A percentile compares a stretch with the other conserved stretches of the same genome.
phyloP scores from a whole-genome alignment of 2,329 filamentous ascomycete species.

The Microcera coccophila region DNA sequence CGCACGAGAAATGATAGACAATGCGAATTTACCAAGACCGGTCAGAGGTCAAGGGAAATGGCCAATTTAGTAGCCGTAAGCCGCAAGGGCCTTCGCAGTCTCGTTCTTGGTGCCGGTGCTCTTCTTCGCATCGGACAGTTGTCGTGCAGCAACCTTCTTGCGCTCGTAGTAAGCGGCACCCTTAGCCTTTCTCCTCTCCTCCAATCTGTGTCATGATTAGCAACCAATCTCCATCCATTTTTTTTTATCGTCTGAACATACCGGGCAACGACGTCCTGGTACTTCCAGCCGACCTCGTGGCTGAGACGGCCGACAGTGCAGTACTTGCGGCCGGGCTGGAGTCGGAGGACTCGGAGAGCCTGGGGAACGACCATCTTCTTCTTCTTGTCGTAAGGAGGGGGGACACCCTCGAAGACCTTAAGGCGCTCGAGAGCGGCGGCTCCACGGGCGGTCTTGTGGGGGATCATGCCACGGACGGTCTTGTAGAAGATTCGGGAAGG shows the following conservation, averaged over 20 bases:
- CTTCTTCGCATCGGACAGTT: constrained; percentile 91
- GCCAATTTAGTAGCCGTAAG: constrained; percentile 77
- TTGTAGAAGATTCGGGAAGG: constrained; percentile 99
- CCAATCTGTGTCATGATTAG: constrained; percentile 61
- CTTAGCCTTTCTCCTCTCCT: constrained; percentile 99
- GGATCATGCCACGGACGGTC: constrained; percentile 99
- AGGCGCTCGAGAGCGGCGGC: constrained; percentile 95
- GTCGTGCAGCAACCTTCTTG: constrained; percentile 94
- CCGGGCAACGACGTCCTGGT: constrained; percentile 98
- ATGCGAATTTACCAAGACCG: constrained; percentile 35
- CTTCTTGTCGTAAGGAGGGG: constrained; percentile 98
- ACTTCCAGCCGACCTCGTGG: constrained; percentile 99
- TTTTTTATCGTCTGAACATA: constrained; percentile 51
- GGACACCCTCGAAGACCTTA: constrained; percentile 99
- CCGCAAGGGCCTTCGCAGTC: constrained; percentile 82
- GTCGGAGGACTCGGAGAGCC: constrained; percentile 89
- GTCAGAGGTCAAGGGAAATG: constrained; percentile 27
- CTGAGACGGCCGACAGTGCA: constrained; percentile 97
- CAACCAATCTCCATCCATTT: neutral
- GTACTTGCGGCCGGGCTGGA: constrained; percentile 99
- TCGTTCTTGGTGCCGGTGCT: constrained; percentile 80
- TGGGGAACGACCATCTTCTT: constrained; percentile 99
- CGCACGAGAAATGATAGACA: constrained; percentile 47
- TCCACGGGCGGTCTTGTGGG: constrained; percentile 99
- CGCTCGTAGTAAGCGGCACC: constrained; percentile 98